Evolutionary conservation across 1,284 basidiomycete genomes (phyloP).

Genomic region (Ceratobasidium sp.): DNA sequence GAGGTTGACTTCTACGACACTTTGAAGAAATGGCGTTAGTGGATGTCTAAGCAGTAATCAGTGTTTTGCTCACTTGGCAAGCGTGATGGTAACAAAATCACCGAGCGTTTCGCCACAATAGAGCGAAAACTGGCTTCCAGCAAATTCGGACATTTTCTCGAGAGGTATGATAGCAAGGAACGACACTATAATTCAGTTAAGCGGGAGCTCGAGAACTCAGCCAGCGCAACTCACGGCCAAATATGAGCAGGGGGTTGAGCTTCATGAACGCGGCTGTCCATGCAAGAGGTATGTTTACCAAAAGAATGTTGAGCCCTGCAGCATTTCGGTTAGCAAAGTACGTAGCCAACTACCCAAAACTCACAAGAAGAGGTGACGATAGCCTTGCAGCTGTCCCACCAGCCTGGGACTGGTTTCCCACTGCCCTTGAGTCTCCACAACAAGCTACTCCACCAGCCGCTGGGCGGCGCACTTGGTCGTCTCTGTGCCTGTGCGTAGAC

Average conservation of each 20-base stretch:
- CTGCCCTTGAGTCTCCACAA: conserved; percentile 22
- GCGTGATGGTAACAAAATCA: conserved; percentile 42
- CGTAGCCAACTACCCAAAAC: not conserved
- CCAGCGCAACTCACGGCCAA: conserved; percentile 19
- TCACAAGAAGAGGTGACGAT: conserved; percentile 20
- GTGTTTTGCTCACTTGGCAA: conserved; percentile 35
- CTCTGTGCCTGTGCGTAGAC: not conserved
- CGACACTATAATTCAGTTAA: conserved; percentile 28
- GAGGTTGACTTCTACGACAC: conserved; percentile 22
- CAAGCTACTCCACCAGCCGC: conserved; percentile 26
- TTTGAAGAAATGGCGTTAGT: too few species aligned
- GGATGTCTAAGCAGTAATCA: too few species aligned
- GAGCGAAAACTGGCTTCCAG: conserved; percentile 37
- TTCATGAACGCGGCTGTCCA: conserved; percentile 38
- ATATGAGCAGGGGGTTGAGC: conserved; percentile 13
- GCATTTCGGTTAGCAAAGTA: not conserved
- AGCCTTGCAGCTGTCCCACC: conserved; percentile 10
- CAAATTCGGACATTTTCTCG: conserved; percentile 38
- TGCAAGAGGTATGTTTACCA: conserved; percentile 33
- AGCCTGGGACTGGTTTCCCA: conserved; percentile 18
- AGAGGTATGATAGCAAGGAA: conserved; percentile 40
- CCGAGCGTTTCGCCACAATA: conserved; percentile 42
- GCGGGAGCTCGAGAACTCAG: too few species aligned
- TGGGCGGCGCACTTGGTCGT: not conserved
- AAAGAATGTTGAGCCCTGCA: conserved; percentile 39